Conservation (phyloP, 106 monocot genomes). For the Gastrodia elata region DNA sequence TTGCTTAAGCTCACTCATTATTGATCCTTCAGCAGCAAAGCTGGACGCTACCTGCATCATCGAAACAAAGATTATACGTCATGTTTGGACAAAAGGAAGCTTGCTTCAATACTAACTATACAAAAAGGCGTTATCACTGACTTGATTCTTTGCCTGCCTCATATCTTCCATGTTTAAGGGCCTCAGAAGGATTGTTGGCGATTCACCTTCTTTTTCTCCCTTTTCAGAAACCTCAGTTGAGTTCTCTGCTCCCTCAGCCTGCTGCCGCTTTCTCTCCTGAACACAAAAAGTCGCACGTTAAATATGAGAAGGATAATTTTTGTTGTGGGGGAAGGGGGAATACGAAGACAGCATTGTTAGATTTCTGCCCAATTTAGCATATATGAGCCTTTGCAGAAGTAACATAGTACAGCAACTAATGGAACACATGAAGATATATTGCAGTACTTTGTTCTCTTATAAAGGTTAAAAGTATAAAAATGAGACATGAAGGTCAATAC, state of each 20-base stretch:
- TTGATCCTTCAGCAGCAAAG: slow-evolving; percentile 34
- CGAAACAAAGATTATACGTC: too few species aligned
- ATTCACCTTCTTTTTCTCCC: slow-evolving; percentile 18
- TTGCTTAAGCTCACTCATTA: slow-evolving; percentile 52
- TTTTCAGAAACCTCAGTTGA: slow-evolving; percentile 13
- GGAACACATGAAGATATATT: too few species aligned
- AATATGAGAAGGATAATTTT: background rate
- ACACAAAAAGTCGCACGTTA: background rate
- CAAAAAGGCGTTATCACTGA: too few species aligned
- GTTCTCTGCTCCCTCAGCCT: slow-evolving; percentile 20
- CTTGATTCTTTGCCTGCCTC: slow-evolving; percentile 75
- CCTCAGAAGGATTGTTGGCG: slow-evolving; percentile 33
- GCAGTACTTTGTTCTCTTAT: too few species aligned
- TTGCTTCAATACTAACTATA: background rate
- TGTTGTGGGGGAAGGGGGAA: too few species aligned
- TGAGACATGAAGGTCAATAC: slow-evolving; percentile 18
- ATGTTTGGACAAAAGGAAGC: background rate
- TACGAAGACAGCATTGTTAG: too few species aligned
- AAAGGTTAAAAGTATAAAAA: too few species aligned
- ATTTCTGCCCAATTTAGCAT: too few species aligned
- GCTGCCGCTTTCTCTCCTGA: slow-evolving; percentile 43
- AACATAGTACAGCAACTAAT: too few species aligned
- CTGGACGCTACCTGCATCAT: slow-evolving; percentile 43
- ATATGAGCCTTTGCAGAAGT: too few species aligned
- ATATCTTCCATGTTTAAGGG: slow-evolving; percentile 71